Conservation (phyloP, 306 rosid genomes). For the Vigna nakashimae region DNA sequence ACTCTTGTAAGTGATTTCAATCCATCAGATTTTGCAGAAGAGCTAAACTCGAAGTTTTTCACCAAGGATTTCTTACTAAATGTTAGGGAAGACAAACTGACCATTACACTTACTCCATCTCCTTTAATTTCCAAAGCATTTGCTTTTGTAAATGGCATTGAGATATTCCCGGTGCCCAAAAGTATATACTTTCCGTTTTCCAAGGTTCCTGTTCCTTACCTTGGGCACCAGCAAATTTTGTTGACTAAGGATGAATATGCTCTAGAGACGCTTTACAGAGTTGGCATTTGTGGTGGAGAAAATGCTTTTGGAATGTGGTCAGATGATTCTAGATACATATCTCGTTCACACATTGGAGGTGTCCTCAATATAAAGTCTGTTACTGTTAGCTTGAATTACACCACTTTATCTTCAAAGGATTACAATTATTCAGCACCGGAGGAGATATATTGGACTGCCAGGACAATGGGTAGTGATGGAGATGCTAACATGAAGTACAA, state of each 20-base stretch:
- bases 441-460: constrained; percentile 41
- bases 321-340: constrained; percentile 38
- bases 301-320: constrained; percentile 49
- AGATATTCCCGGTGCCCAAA: constrained; percentile 67
- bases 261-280: constrained; percentile 47
- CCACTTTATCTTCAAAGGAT: constrained; percentile 15
- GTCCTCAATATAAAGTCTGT: background rate
- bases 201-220: constrained; percentile 41
- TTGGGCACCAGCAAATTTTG: constrained; percentile 33
- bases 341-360: constrained; percentile 35
- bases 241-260: constrained; percentile 37
- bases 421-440: constrained; percentile 42
- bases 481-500: constrained; percentile 47
- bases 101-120: constrained; percentile 55
- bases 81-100: constrained; percentile 43
- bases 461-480: constrained; percentile 44
- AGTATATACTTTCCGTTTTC: constrained; percentile 48
- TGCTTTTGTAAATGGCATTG: constrained; percentile 75
- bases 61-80: constrained; percentile 52
- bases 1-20: constrained; percentile 62
- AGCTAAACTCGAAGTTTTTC: constrained; percentile 30
- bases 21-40: constrained; percentile 46
- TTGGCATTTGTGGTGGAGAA: background rate
- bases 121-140: constrained; percentile 44
- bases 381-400: background rate